Percentiles rank a stretch among this genome's conserved stretches.
Conservation (phyloP, 768 basidiomycete genomes). For the Trametes meyenii region DNA sequence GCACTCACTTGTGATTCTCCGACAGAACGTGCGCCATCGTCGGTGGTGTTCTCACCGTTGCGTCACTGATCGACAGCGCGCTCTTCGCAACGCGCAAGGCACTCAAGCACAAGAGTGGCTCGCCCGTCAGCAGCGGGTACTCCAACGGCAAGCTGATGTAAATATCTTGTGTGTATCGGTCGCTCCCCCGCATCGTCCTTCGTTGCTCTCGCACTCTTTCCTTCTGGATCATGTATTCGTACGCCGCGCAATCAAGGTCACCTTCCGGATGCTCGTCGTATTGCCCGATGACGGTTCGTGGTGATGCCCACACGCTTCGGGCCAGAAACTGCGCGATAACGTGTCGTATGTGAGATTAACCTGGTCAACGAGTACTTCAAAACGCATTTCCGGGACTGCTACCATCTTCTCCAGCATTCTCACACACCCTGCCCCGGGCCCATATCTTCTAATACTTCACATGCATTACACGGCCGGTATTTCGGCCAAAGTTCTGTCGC, state of each 20-base stretch:
- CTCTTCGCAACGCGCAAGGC: slow-evolving; percentile 81
- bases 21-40: slow-evolving; percentile 93
- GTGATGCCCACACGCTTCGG: too few relatives aligned
- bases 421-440: too few relatives aligned
- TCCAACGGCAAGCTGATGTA: slow-evolving; percentile 35
- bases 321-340: too few relatives aligned
- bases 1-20: slow-evolving; percentile 1
- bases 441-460: too few relatives aligned
- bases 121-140: slow-evolving; percentile 20
- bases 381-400: too few relatives aligned
- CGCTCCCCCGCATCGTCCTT: neutral
- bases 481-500: too few relatives aligned
- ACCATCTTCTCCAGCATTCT: too few relatives aligned
- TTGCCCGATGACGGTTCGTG: neutral
- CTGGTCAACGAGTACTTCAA: too few relatives aligned
- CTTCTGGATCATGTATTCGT: slow-evolving; percentile 16
- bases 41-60: slow-evolving; percentile 95
- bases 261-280: neutral
- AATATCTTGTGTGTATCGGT: slow-evolving; percentile 7
- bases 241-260: slow-evolving; percentile 6
- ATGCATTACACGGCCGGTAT: too few relatives aligned
- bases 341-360: too few relatives aligned
- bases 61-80: slow-evolving; percentile 82
- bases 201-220: slow-evolving; percentile 11
- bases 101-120: slow-evolving; percentile 56